Conservation (phyloP, 805 yeast genomes). For the Kodamaea sagamina region DNA sequence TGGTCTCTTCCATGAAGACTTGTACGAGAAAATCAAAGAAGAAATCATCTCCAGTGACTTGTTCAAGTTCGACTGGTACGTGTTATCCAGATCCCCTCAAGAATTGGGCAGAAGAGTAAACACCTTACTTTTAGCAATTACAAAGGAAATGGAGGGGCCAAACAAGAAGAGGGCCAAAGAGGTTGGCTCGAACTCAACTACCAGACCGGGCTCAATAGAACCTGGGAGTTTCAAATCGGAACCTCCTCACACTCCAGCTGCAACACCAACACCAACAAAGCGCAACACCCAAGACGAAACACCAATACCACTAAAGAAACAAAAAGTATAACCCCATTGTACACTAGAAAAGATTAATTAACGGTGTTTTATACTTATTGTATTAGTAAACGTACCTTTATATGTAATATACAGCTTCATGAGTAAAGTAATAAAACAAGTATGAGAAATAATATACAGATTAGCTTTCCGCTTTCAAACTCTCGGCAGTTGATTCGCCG, state of each 20-base stretch:
- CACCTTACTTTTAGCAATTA: conserved; percentile 65
- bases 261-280: conserved; percentile 2
- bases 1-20: conserved; percentile 60
- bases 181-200: conserved; percentile 21
- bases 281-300: neutral
- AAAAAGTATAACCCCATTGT: conserved; percentile 2
- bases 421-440: conserved; percentile 5
- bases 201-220: conserved; percentile 40
- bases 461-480: too few relatives aligned
- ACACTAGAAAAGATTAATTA: conserved; percentile 1
- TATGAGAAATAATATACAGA: neutral
- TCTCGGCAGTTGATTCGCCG: too few relatives aligned
- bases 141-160: conserved; percentile 69
- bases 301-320: neutral
- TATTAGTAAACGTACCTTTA: conserved; percentile 6
- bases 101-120: conserved; percentile 71
- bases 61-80: conserved; percentile 74
- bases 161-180: conserved; percentile 29
- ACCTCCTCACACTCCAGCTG: neutral
- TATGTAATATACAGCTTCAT: conserved; percentile 11
- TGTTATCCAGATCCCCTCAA: conserved; percentile 68
- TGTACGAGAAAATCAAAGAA: conserved; percentile 64
- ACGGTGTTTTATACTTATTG: conserved; percentile 2
- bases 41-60: conserved; percentile 60
- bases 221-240: conserved; percentile 20